Conservation (phyloP, 2,329 filamentous ascomycete genomes). For the Dactylellina cionopaga region DNA sequence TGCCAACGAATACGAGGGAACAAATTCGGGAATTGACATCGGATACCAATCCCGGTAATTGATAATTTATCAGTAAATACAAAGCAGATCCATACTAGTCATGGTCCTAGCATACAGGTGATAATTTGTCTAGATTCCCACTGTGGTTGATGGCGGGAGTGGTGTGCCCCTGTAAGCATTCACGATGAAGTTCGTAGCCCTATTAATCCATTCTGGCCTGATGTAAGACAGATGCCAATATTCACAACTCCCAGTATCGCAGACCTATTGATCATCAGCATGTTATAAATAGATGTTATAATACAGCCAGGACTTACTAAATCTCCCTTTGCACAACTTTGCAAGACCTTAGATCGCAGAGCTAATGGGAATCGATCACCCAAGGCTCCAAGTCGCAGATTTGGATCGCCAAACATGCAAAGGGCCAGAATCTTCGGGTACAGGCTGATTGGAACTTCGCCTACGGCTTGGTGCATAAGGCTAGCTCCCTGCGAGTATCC, state of each 20-base stretch:
- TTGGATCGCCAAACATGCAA: constrained; percentile 2
- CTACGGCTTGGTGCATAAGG: constrained; percentile 4
- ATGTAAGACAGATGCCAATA: constrained; percentile 2
- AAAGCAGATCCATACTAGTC: too few relatives aligned
- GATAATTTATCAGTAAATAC: too few relatives aligned
- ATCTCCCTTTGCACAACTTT: constrained; percentile 5
- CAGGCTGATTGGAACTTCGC: background rate
- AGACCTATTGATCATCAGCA: background rate
- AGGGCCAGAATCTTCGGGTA: constrained; percentile 7
- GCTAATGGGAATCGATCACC: constrained; percentile 6
- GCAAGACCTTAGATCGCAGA: constrained; percentile 8
- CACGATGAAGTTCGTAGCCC: constrained; percentile 3
- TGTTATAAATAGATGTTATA: background rate
- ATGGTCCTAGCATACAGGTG: too few relatives aligned
- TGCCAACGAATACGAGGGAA: constrained; percentile 5
- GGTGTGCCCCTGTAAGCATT: constrained; percentile 7
- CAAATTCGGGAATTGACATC: too few relatives aligned
- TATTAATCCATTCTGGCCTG: constrained; percentile 9
- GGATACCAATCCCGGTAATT: too few relatives aligned
- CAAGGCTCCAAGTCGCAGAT: constrained; percentile 1
- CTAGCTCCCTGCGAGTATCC: constrained; percentile 15
- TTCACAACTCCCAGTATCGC: constrained; percentile 8
- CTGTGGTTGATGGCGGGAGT: constrained; percentile 3
- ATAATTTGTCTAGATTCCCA: constrained; percentile 7
- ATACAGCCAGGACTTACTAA: constrained; percentile 9